Evolutionary conservation across 371 early-diverging fungal species (phyloP).

Genomic region (Rhizopus microsporus): DNA sequence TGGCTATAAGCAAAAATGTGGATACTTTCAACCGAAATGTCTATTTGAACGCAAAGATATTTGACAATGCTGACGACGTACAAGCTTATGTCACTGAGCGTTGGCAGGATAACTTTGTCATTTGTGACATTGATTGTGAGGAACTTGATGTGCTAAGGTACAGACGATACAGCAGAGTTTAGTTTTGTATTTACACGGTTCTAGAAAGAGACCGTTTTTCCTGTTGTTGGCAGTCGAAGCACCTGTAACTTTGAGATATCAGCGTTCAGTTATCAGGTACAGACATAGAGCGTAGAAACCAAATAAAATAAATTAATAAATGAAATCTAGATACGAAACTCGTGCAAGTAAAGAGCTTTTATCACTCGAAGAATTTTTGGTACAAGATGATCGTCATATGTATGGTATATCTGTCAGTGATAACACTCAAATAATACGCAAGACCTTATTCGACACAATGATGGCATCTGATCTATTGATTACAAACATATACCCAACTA

Average conservation of each 20-base stretch:
- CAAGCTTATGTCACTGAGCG: constrained; percentile 63
- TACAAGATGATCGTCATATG: constrained; percentile 40
- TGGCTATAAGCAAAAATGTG: constrained; percentile 15
- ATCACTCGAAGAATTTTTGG: constrained; percentile 35
- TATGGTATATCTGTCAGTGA: constrained; percentile 35
- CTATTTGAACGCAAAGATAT: constrained; percentile 23
- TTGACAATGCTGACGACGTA: constrained; percentile 53
- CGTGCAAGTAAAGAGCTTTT: background rate
- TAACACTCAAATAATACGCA: constrained; percentile 7
- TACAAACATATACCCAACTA: constrained; percentile 54
- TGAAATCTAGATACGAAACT: constrained; percentile 1
- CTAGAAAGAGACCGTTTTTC: constrained; percentile 85
- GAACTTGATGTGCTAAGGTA: constrained; percentile 38
- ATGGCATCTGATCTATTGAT: constrained; percentile 61
- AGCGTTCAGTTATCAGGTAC: constrained; percentile 51
- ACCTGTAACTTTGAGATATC: constrained; percentile 70
- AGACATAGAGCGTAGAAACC: background rate
- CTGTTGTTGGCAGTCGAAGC: constrained; percentile 82
- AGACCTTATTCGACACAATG: constrained; percentile 48
- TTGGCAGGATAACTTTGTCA: constrained; percentile 75
- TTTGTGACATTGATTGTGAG: constrained; percentile 55
- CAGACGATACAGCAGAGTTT: background rate
- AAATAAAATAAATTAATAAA: background rate
- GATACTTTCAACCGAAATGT: constrained; percentile 11
- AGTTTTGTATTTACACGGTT: constrained; percentile 6